These are phyloP conservation scores for Pythium grandisporangium DNA, from an alignment of 352 stramenopile species.

Conservation along the genomic window DNA sequence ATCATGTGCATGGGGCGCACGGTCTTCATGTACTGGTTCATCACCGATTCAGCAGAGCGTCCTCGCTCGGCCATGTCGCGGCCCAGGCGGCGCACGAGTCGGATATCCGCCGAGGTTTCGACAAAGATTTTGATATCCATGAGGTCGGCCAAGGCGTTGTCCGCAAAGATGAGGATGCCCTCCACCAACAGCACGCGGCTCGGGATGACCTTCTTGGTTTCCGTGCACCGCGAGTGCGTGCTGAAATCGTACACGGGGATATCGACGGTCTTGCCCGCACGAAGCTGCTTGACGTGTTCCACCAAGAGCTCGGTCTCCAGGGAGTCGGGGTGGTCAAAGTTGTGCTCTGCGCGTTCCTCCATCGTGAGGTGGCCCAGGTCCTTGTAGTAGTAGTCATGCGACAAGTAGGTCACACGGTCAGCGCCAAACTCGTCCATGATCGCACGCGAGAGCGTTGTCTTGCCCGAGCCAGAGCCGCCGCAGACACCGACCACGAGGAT, in stretches of 20 bases:
- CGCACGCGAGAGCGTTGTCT: constrained; percentile 86
- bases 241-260: constrained; percentile 94
- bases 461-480: constrained; percentile 87
- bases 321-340: constrained; percentile 97
- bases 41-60: constrained; percentile 90
- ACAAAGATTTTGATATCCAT: constrained; percentile 98
- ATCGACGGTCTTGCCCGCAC: constrained; percentile 78
- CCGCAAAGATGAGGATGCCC: constrained; percentile 95
- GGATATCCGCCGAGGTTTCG: constrained; percentile 92
- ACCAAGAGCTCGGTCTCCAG: constrained; percentile 94
- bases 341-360: constrained; percentile 85
- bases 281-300: constrained; percentile 84
- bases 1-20: constrained; percentile 98
- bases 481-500: constrained; percentile 90
- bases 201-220: constrained; percentile 73
- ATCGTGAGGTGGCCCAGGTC: constrained; percentile 84
- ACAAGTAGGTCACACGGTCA: constrained; percentile 90
- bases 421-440: constrained; percentile 87
- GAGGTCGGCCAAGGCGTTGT: constrained; percentile 81
- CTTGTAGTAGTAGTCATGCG: constrained; percentile 97
- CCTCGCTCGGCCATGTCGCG: constrained; percentile 94
- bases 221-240: constrained; percentile 85
- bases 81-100: constrained; percentile 88
- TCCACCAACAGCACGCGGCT: constrained; percentile 94
- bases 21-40: constrained; percentile 96